Evolutionary conservation across 441 rosid species (phyloP), one percentile per base, ranked within the genome.

Genomic region (Capsella rubella): DNA sequence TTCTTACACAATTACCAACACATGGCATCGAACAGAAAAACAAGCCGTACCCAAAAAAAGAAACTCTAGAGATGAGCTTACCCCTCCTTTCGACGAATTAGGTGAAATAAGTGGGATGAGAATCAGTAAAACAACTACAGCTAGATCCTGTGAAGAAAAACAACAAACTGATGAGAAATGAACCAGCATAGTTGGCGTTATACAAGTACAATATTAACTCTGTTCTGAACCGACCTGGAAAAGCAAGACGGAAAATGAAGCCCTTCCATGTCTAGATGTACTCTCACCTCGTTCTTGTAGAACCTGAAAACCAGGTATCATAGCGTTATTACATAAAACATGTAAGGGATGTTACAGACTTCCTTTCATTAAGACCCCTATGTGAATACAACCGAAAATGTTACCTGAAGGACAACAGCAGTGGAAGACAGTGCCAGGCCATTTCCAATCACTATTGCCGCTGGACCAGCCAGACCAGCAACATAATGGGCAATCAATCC

Each of bases 31-130:
- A 37, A 35, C 43, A 55, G 46, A 49, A 74, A 40, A 67, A 67
- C 4, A 51, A 67, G 62, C 68, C 28, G 14, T 5, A 67, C 16
- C 43, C 42, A 68, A 54, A 52, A 75, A 55, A 67, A 75, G 51
- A 46, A 29, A 66, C 57, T 51, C 31, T 58, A 46, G 55, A 68
- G 73, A 72, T 75, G 66, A 63, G 63, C 70, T 87, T 91, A 93
- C 98, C 98, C 99, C 99, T 87, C 99, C 98, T 87, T 90, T 95
- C 46, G 98, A 90, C 70, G 99, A 95, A 87, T 87, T 95, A 67
- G 99, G 97, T 67, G 98, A 95, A 75, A 95, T 85, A 80, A 95
- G 99, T 78, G 99, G 98, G 82, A 95, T 93, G 67, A 95, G 96
- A 76, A 95, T 95, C 64, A 95, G 92, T 87, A 95, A 79, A 71